A percentile compares a stretch with the other conserved stretches of the same genome.
Conservation (phyloP, 352 stramenopile species). For the Elongisporangium prolatum region DNA sequence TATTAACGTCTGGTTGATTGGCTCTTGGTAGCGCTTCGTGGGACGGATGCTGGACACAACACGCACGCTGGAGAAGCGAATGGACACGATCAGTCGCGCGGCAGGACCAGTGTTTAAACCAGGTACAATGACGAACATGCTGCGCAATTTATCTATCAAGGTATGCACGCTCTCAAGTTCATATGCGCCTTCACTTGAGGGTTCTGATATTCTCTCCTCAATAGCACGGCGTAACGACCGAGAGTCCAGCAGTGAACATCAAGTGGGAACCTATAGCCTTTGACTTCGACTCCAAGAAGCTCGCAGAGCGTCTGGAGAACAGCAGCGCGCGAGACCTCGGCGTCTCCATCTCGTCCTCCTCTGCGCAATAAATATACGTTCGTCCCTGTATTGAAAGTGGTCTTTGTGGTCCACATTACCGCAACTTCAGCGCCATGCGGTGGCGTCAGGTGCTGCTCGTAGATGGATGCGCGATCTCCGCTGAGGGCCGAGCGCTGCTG, state of each 20-base stretch:
- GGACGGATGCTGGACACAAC: conserved; percentile 46
- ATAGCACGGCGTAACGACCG: not conserved
- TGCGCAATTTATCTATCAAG: conserved; percentile 70
- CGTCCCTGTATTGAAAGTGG: not conserved
- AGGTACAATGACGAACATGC: conserved; percentile 42
- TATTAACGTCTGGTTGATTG: not conserved
- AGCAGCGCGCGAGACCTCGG: conserved; percentile 50
- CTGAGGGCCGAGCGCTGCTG: conserved; percentile 28
- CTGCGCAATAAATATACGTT: conserved; percentile 1
- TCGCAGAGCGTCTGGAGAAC: conserved; percentile 49
- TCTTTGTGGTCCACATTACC: not conserved
- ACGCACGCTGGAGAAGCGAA: conserved; percentile 58
- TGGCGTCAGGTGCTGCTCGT: conserved; percentile 39
- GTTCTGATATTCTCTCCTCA: not conserved
- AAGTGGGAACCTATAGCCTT: conserved; percentile 68
- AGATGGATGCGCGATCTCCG: conserved; percentile 31
- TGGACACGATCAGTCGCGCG: conserved; percentile 44
- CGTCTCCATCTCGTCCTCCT: conserved; percentile 43
- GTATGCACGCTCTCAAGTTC: too few species aligned
- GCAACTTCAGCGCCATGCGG: conserved; percentile 29
- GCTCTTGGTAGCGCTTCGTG: conserved; percentile 43
- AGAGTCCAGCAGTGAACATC: conserved; percentile 15
- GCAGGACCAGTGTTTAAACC: conserved; percentile 60
- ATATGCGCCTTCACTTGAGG: too few species aligned
- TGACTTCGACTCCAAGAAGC: conserved; percentile 42